Evolutionary conservation across 768 basidiomycete genomes (phyloP), one percentile per base, ranked within the genome.

Genomic region (Udeniomyces megalosporus): DNA sequence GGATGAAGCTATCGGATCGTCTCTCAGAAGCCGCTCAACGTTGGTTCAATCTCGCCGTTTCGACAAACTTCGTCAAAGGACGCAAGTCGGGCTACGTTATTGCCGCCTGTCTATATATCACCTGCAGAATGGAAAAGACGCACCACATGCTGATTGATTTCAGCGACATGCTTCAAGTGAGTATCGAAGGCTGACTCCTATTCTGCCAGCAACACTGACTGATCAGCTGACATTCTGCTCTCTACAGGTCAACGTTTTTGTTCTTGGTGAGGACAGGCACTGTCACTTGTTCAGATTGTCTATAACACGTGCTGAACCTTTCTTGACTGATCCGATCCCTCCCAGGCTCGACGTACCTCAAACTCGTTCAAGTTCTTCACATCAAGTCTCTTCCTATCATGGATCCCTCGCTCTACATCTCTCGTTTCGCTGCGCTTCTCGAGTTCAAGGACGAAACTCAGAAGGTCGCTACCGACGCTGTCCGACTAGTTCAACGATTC

Each of bases 131-230:
- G 74, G 86, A 85, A 69, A 88, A 93, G 74, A 89, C 88, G 57
- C 88, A 84, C 61, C 88, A 92, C 73, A 97, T 97, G 95, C 81
- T 99, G 28, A 97, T 99, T 66, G 95, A 99, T 75, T 97, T 99
- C 69, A 89, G 89, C n/a, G 93, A 97, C 71, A 77, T 92, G 45
- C 80, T 99, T 3, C 86, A 89, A 77, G 92, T 86, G 67, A 67
- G 74, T 67, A 1, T 22, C n/a, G 26, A 10, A 29, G 14, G 26
- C 35, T 2, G 17, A n/a, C 29, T 24, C 15, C 20, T 38, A n/a
- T n/a, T n/a, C n/a, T n/a, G n/a, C n/a, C n/a, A n/a, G n/a, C n/a
- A n/a, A n/a, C n/a, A n/a, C n/a, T n/a, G n/a, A n/a, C n/a, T n/a
- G n/a, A n/a, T n/a, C n/a, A n/a, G n/a, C n/a, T n/a, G n/a, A n/a